Base-by-base conservation (phyloP, 2,329 filamentous ascomycete species). In the Calonectria pseudoturangicola region DNA sequence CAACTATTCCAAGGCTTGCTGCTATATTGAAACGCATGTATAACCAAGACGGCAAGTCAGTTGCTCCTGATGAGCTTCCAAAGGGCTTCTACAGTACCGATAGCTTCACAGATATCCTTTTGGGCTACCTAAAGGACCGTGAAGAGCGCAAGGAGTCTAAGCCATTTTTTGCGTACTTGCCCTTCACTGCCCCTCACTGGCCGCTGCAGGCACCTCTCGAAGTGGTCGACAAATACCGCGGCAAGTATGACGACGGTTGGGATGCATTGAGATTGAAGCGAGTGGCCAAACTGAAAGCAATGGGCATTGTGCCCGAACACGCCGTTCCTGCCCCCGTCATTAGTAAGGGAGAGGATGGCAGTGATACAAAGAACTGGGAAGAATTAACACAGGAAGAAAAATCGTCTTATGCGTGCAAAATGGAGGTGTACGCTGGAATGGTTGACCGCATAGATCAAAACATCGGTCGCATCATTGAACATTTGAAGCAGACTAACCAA, bases 341-440 rank as follows among this genome's bases (percentile, higher is more conserved):
- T 3, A 70, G 84, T 88, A 0, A 47, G 41, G 12, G 48, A 15
- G 39, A 86, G 85, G 4, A 84, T 86, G 21, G 85, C 87, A 68
- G 81, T 2, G 54, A 60, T 16, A 60, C 54, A 9, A 60, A 85
- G 41, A 60, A 27, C 33, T 89, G 88, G 88, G 78, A 81, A 2
- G 84, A 86, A 1, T 78, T 89, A 79, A 83, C 82, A 1, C 80
- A 84, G 0, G 85, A 88, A 43, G 86, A 88, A 73, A 83, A 83
- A 64, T 83, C 83, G 4, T 86, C 86, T 69, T 89, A 88, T 5
- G 86, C 80, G 76, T 86, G 83, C 25, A 87, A 88, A 0, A 92
- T 92, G 90, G 91, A 92, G 76, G 87, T 89, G 2, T 93, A 89
- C 70, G 91, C 91, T 0, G 91, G 86, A 13, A 92, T 93, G 89